Conservation (phyloP, 305 asterid species). For the Coffea humblotiana region DNA sequence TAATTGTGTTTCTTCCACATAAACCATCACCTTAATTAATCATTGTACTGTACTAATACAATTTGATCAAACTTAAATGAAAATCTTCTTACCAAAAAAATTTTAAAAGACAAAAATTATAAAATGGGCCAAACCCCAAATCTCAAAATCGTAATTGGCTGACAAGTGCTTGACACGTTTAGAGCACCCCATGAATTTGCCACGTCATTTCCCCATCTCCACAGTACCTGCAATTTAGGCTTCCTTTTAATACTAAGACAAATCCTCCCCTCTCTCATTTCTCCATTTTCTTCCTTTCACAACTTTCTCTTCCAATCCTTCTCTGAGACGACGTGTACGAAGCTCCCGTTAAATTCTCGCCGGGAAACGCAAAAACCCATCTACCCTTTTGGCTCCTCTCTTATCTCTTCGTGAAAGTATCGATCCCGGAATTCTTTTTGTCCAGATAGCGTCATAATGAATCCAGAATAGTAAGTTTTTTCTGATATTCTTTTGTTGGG, state of each 20-base stretch:
- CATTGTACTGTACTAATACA: no score
- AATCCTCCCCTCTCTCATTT: constrained; percentile 9
- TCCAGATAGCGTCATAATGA: constrained; percentile 31
- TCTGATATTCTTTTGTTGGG: not conserved
- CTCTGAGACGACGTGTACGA: constrained; percentile 22
- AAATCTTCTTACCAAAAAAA: not conserved
- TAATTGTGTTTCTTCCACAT: no score
- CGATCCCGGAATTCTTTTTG: constrained; percentile 8
- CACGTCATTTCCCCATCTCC: constrained; percentile 41
- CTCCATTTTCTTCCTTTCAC: not conserved
- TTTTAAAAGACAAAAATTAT: not conserved
- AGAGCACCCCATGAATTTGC: constrained; percentile 20
- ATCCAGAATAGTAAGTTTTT: constrained; percentile 66
- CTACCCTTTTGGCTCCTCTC: not conserved
- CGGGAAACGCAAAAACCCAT: constrained; percentile 19
- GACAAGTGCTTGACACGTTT: constrained; percentile 29
- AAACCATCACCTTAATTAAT: no score
- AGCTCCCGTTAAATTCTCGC: constrained; percentile 9
- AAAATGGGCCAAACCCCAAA: not conserved
- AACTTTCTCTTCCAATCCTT: constrained; percentile 11
- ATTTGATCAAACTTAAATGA: not conserved
- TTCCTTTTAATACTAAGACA: constrained; percentile 7
- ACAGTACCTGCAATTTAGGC: constrained; percentile 38
- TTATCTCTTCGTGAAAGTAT: not conserved
- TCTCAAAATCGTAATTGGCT: constrained; percentile 14